Percentiles rank a stretch among this genome's conserved stretches.
phyloP scores from a whole-genome alignment of 805 yeast species.

The Pichia californica region DNA sequence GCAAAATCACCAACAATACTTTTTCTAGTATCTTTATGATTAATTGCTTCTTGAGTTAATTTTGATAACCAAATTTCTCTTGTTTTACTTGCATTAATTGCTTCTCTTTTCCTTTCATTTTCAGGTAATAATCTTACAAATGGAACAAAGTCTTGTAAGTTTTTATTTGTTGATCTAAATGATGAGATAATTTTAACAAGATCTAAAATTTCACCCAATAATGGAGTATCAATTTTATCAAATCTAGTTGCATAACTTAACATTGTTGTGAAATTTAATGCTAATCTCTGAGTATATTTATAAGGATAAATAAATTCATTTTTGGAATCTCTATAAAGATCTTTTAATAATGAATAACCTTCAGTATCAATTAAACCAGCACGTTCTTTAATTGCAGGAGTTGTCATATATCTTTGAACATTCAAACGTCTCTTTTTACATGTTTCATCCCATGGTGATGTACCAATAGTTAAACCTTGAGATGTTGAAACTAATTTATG shows the following conservation, averaged over 20 bases:
- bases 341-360: conserved; percentile 27
- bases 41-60: conserved; percentile 24
- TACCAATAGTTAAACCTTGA: conserved; percentile 36
- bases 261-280: conserved; percentile 34
- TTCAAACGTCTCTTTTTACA: conserved; percentile 32
- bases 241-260: conserved; percentile 35
- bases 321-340: conserved; percentile 16
- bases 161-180: conserved; percentile 32
- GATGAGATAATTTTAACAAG: conserved; percentile 28
- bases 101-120: conserved; percentile 23
- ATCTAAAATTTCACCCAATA: conserved; percentile 26
- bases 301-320: conserved; percentile 19
- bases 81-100: conserved; percentile 22
- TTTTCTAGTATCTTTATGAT: conserved; percentile 21
- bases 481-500: conserved; percentile 22
- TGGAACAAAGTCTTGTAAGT: conserved; percentile 34
- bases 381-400: conserved; percentile 32
- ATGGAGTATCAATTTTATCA: conserved; percentile 23
- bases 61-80: conserved; percentile 28
- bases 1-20: conserved; percentile 32
- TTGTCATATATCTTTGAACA: conserved; percentile 34
- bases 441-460: conserved; percentile 37
- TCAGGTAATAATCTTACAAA: conserved; percentile 27
- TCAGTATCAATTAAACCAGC: conserved; percentile 31
- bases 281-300: conserved; percentile 29